Evolutionary conservation across 805 yeast species (phyloP).

Genomic region (Sugiyamaella boreocaroliniensis): DNA sequence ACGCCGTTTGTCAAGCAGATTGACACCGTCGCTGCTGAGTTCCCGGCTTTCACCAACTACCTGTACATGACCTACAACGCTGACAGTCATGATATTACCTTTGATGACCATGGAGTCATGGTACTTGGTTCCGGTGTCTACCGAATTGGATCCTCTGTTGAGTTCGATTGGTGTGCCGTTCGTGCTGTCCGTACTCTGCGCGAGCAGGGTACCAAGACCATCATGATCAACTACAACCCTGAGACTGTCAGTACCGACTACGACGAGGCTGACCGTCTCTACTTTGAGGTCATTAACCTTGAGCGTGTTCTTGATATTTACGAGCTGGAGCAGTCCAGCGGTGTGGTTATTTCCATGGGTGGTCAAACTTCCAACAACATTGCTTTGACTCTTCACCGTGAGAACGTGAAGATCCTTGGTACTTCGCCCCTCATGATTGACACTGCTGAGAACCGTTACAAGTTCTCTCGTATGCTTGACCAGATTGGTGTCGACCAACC

Average conservation of each 20-base stretch:
- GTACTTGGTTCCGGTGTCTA: constrained; percentile 98
- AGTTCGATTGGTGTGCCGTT: constrained; percentile 99
- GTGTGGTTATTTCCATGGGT: constrained; percentile 96
- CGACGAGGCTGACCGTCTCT: constrained; percentile 95
- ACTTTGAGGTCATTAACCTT: constrained; percentile 89
- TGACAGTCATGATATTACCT: constrained; percentile 75
- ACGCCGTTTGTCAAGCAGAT: constrained; percentile 92
- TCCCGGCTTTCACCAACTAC: constrained; percentile 94
- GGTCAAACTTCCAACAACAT: constrained; percentile 98
- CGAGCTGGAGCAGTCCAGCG: constrained; percentile 81
- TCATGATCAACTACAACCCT: constrained; percentile 97
- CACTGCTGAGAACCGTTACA: constrained; percentile 95
- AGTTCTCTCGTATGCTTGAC: constrained; percentile 95
- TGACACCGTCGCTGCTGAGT: constrained; percentile 98
- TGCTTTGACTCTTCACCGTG: constrained; percentile 86
- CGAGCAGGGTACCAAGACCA: constrained; percentile 77
- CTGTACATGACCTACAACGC: constrained; percentile 93
- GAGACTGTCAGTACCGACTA: constrained; percentile 98
- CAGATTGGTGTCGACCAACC: constrained; percentile 97
- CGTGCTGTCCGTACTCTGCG: constrained; percentile 92
- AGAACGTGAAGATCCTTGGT: constrained; percentile 91
- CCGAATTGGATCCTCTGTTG: constrained; percentile 98
- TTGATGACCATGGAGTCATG: constrained; percentile 89
- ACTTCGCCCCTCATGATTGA: constrained; percentile 98
- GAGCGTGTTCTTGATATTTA: constrained; percentile 94